Conservation (phyloP, 2,329 filamentous ascomycete species). For the Ascochyta koolunga region DNA sequence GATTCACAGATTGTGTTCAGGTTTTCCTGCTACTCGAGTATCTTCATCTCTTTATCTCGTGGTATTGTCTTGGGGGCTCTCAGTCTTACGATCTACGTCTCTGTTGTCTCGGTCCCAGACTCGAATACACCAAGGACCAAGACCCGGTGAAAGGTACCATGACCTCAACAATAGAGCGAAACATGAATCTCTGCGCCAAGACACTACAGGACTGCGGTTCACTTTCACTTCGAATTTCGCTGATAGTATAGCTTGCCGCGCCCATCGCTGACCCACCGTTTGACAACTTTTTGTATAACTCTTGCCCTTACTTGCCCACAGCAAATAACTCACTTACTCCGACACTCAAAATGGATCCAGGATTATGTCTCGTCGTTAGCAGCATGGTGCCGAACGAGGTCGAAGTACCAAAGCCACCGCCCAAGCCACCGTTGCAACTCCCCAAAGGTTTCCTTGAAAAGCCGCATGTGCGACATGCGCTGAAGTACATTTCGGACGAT, state of each 20-base stretch:
- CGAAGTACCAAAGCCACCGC: neutral
- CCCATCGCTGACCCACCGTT: neutral
- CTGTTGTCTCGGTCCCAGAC: neutral
- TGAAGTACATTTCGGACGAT: slow-evolving; percentile 17
- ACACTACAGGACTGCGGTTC: neutral
- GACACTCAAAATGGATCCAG: slow-evolving; percentile 6
- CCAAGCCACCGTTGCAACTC: neutral
- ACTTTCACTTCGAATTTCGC: slow-evolving; percentile 3
- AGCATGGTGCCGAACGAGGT: neutral
- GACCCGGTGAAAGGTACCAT: neutral
- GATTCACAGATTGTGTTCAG: neutral
- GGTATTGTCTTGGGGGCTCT: neutral
- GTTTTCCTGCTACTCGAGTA: neutral
- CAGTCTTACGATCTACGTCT: neutral
- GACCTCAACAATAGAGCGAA: neutral
- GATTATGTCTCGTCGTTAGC: slow-evolving; percentile 1
- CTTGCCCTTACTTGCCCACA: neutral
- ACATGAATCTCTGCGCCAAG: neutral
- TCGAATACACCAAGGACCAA: neutral
- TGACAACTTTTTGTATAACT: neutral
- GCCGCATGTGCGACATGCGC: slow-evolving; percentile 21
- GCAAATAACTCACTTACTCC: neutral
- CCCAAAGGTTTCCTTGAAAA: slow-evolving; percentile 12
- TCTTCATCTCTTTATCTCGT: neutral
- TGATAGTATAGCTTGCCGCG: neutral